Base-by-base conservation (phyloP, 2,329 filamentous ascomycete genomes). In the Aspergillus tanneri region DNA sequence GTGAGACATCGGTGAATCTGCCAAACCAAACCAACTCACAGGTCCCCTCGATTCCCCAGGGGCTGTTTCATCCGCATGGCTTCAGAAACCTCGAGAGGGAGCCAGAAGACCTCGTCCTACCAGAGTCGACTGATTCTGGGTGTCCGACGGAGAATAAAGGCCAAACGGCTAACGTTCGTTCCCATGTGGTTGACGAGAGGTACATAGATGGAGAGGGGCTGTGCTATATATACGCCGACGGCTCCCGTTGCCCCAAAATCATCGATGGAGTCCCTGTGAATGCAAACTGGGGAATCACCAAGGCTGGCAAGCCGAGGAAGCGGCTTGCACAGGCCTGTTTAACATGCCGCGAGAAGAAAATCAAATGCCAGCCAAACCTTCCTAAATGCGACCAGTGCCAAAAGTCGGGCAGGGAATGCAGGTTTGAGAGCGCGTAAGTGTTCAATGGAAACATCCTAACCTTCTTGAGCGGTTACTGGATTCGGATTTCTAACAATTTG, bases 311-410 rank as follows among this genome's bases (percentile, higher is more conserved):
- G 73, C 90, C 91, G 39, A 83, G 91, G 57, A 96, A 96, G 73
- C 81, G 91, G 47, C 77, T 96, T 47, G 90, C 91, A 19, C 90
- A 95, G 66, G 90, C 90, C n/a, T 96, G 91, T 65, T 79, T 95
- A 49, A 93, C 90, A 10, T 96, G 91, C 67, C 83, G 91, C 42
- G 90, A 96, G 72, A 96, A 96, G 82, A 96, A 96, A 77, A 95
- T 96, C 73, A 96, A 95, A 70, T 96, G 91, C 64, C 90, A 96
- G 56, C 91, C 90, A 1, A 90, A 91, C 59, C 86, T 83, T 56
- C 88, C 88, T 30, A 90, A 89, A 58, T 96, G 91, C 61, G 82
- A 91, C 45, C 90, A 96, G 71, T 96, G 91, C 67, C 87, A 93
- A 66, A 96, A 95, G 72, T 92, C 92, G 64, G 89, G 90, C 47